Evolutionary conservation across 805 yeast genomes (phyloP).

Genomic region (Dipodascus geniculatus): DNA sequence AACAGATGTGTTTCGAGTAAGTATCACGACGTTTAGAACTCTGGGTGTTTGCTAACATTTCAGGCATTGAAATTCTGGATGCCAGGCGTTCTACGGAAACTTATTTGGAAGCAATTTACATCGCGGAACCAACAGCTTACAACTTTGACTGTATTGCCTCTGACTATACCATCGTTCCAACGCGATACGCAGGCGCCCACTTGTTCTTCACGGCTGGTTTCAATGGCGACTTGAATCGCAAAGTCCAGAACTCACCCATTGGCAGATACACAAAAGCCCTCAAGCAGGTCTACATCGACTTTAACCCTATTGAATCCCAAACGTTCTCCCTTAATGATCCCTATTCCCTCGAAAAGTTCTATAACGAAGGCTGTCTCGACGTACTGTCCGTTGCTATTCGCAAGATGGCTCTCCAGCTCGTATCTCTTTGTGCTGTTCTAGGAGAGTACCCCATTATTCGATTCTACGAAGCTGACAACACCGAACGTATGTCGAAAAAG

Average conservation of each 20-base stretch:
- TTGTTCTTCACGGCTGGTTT: slow-evolving; percentile 58
- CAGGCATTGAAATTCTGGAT: slow-evolving; percentile 54
- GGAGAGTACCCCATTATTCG: slow-evolving; percentile 87
- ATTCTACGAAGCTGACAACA: slow-evolving; percentile 45
- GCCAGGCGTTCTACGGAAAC: slow-evolving; percentile 46
- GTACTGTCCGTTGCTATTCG: slow-evolving; percentile 48
- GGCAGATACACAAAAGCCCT: slow-evolving; percentile 22
- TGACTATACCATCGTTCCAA: slow-evolving; percentile 54
- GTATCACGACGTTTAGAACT: slow-evolving; percentile 2
- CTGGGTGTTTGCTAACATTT: neutral
- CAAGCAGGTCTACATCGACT: slow-evolving; percentile 35
- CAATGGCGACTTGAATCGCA: slow-evolving; percentile 13
- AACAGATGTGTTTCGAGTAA: slow-evolving; percentile 31
- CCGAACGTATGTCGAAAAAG: slow-evolving; percentile 42
- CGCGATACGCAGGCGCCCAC: slow-evolving; percentile 66
- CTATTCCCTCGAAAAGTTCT: slow-evolving; percentile 57
- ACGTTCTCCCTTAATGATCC: slow-evolving; percentile 58
- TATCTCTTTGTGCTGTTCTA: slow-evolving; percentile 61
- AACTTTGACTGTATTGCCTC: slow-evolving; percentile 66
- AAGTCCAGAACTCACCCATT: slow-evolving; percentile 17
- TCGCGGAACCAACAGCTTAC: slow-evolving; percentile 58
- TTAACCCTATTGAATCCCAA: slow-evolving; percentile 57
- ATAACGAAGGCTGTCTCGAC: slow-evolving; percentile 50
- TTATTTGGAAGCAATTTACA: slow-evolving; percentile 68
- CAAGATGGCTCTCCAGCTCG: slow-evolving; percentile 49